Evolutionary conservation across 768 basidiomycete species (phyloP), one percentile per base, ranked within the genome.

Genomic region (Nevesoporus exiguus): DNA sequence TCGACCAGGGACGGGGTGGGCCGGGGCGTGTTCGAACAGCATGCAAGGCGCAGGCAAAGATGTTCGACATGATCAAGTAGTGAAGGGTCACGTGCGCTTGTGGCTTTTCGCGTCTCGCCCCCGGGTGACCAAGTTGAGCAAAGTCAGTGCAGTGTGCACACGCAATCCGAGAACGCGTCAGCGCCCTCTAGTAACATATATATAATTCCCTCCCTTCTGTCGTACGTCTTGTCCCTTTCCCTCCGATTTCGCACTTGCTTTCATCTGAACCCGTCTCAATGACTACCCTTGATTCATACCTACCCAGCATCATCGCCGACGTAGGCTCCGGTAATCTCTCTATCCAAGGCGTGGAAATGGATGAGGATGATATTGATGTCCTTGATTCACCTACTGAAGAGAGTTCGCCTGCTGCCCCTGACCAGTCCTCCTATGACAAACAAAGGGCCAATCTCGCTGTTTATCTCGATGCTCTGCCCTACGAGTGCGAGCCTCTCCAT

Each of bases 401-500:
- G 43, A n/a, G 51, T 6, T 57, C 67, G 9, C 33, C 51, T 37
- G 57, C 57, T 19, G 11, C 46, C 25, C 24, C 56, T 33, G 61
- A 78, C 8, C 63, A 69, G 41, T 73, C 77, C 10, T 73, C 76
- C 21, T 71, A 76, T 52, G 86, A 86, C 56, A 81, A 78, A 62
- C 83, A 88, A 65, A 76, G 72, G 48, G 77, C 77, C 21, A 74
- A 83, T 40, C 78, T 91, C 41, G 79, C 84, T 57, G 77, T 79
- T 22, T 88, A 90, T 71, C 74, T 88, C 56, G 76, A 80, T 63
- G 77, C 85, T 15, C 64, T 90, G 34, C 90, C 90, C 3, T 92
- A 91, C 66, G 70, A 82, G 62, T 84, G 84, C 69, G 90, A 92
- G 66, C 74, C 85, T 22, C 66, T 80, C 44, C 81, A 86, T 55